Conservation (phyloP, 352 stramenopile genomes). For the Phytophthora boehmeriae region DNA sequence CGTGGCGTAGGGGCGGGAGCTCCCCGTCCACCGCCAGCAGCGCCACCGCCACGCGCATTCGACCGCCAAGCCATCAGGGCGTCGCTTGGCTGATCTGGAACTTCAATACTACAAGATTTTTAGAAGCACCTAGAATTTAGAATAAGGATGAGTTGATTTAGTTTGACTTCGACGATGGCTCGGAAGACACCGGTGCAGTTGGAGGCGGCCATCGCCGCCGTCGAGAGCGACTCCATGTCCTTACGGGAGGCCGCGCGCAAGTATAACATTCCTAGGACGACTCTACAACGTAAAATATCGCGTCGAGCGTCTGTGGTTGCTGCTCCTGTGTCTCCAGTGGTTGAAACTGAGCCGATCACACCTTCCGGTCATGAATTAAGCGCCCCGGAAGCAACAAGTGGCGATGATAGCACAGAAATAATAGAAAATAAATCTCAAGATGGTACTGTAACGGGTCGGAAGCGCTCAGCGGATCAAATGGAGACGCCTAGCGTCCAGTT, state of each 20-base stretch:
- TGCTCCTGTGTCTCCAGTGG: conserved; percentile 8
- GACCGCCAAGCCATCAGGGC: conserved; percentile 38
- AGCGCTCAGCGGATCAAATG: conserved; percentile 56
- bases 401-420: conserved; percentile 15
- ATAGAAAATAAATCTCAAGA: neutral
- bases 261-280: conserved; percentile 73
- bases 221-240: conserved; percentile 61
- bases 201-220: conserved; percentile 66
- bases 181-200: conserved; percentile 32
- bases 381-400: conserved; percentile 25
- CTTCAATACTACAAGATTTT: neutral
- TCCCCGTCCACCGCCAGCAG: conserved; percentile 5
- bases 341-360: conserved; percentile 10
- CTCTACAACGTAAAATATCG: conserved; percentile 73
- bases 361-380: conserved; percentile 8
- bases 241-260: conserved; percentile 76
- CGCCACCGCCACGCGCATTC: conserved; percentile 13
- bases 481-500: conserved; percentile 1
- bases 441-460: conserved; percentile 32
- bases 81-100: neutral
- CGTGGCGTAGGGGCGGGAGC: conserved; percentile 22
- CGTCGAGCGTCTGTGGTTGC: conserved; percentile 13
- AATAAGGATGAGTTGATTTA: neutral
- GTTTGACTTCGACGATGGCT: conserved; percentile 11
- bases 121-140: neutral